Evolutionary conservation across 345 rosid species (phyloP).

Genomic region (Brassica juncea): DNA sequence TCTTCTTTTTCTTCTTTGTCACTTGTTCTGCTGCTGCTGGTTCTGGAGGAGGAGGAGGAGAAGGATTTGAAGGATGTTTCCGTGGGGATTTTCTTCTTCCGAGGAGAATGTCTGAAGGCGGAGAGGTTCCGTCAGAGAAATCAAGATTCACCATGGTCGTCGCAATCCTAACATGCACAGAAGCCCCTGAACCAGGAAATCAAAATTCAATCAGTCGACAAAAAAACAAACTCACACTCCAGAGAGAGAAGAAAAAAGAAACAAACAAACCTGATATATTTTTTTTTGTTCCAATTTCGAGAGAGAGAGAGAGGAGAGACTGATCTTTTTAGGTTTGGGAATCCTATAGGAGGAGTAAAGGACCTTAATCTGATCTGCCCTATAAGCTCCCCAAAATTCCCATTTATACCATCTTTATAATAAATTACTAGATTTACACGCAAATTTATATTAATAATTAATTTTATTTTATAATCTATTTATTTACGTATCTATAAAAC

Average conservation of each 20-base stretch:
- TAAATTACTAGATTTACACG: no score
- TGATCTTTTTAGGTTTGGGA: neutral
- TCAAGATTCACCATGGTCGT: constrained; percentile 23
- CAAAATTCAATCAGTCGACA: neutral
- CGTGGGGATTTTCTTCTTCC: neutral
- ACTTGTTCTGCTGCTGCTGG: neutral
- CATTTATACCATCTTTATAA: no score
- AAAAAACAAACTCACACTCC: neutral
- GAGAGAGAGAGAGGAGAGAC: neutral
- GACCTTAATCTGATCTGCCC: no score
- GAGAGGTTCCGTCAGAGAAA: neutral
- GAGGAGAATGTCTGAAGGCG: neutral
- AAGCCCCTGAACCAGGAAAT: neutral
- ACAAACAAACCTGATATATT: neutral
- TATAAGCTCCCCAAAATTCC: no score
- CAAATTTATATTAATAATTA: no score
- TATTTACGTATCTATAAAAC: no score
- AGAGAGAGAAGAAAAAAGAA: neutral
- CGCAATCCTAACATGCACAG: neutral
- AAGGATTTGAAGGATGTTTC: neutral
- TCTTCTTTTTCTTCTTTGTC: neutral
- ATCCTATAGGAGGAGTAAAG: no score
- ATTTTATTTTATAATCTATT: no score
- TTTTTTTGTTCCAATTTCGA: neutral
- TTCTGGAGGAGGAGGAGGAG: neutral